Conservation (phyloP, 495 filamentous ascomycete species). For the Aspergillus biplanus region DNA sequence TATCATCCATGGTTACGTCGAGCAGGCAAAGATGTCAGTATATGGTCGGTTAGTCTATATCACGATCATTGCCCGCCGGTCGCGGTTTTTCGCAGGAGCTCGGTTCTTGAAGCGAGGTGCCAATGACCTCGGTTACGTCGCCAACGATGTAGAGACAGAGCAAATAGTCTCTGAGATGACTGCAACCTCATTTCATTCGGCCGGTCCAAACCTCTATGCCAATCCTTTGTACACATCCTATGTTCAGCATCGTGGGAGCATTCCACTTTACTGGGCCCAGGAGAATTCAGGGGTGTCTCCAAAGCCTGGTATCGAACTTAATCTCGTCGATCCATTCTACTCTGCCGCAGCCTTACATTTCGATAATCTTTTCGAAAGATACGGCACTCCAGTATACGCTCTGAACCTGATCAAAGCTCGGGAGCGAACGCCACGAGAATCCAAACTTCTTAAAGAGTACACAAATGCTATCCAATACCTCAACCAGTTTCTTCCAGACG, state of each 20-base stretch:
- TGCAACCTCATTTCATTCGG: slow-evolving; percentile 93
- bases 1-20: slow-evolving; percentile 94
- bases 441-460: slow-evolving; percentile 86
- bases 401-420: slow-evolving; percentile 92
- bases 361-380: slow-evolving; percentile 91
- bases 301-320: slow-evolving; percentile 93
- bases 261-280: slow-evolving; percentile 96
- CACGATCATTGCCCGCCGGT: slow-evolving; percentile 89
- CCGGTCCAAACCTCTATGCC: slow-evolving; percentile 80
- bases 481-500: slow-evolving; percentile 87
- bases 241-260: slow-evolving; percentile 95
- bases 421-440: slow-evolving; percentile 90
- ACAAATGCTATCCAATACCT: slow-evolving; percentile 87
- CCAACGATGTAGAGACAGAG: slow-evolving; percentile 99
- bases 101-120: slow-evolving; percentile 92
- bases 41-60: slow-evolving; percentile 88
- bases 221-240: slow-evolving; percentile 95
- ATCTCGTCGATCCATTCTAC: slow-evolving; percentile 94
- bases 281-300: slow-evolving; percentile 94
- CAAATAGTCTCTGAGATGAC: slow-evolving; percentile 94
- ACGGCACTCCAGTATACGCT: slow-evolving; percentile 87
- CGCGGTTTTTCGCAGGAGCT: slow-evolving; percentile 91
- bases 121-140: slow-evolving; percentile 95
- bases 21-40: slow-evolving; percentile 82
- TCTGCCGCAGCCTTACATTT: slow-evolving; percentile 95